Evolutionary conservation across 2,329 filamentous ascomycete species (phyloP).

Genomic region (Furcasterigmium sp.): DNA sequence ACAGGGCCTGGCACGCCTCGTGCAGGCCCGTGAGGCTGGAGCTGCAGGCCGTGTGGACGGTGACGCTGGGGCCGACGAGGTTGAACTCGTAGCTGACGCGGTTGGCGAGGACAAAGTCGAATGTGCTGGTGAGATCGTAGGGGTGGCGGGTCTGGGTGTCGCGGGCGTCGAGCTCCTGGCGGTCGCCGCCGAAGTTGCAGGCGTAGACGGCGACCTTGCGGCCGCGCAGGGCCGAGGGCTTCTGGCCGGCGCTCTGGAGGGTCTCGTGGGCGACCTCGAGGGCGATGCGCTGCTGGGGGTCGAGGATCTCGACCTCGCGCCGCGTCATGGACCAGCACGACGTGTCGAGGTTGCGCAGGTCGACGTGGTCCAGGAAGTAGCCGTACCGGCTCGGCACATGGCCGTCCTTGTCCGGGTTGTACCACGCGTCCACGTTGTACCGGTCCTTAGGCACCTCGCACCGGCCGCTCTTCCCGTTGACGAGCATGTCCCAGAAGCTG

Average conservation of each 20-base stretch:
- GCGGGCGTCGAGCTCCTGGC: slow-evolving; percentile 16
- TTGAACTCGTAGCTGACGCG: slow-evolving; percentile 22
- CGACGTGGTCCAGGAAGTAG: slow-evolving; percentile 23
- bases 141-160: slow-evolving; percentile 14
- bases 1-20: slow-evolving; percentile 22
- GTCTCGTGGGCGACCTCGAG: slow-evolving; percentile 28
- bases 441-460: slow-evolving; percentile 13
- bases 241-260: slow-evolving; percentile 26
- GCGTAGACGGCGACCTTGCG: slow-evolving; percentile 25
- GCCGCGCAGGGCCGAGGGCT: slow-evolving; percentile 17
- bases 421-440: slow-evolving; percentile 14
- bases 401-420: slow-evolving; percentile 11
- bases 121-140: slow-evolving; percentile 16
- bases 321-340: slow-evolving; percentile 19
- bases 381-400: slow-evolving; percentile 16
- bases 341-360: slow-evolving; percentile 19
- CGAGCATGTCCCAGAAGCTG: slow-evolving; percentile 18
- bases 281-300: slow-evolving; percentile 30
- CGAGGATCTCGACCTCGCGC: slow-evolving; percentile 22
- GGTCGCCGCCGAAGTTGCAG: slow-evolving; percentile 27
- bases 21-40: slow-evolving; percentile 23
- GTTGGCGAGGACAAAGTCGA: slow-evolving; percentile 22
- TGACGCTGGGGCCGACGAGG: slow-evolving; percentile 18
- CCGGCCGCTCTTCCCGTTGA: slow-evolving; percentile 15
- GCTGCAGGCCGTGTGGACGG: slow-evolving; percentile 29